A percentile compares a stretch with the other conserved stretches of the same genome.
phyloP scores from a whole-genome alignment of 176 grass and related monocot species.

The Musa acuminata region DNA sequence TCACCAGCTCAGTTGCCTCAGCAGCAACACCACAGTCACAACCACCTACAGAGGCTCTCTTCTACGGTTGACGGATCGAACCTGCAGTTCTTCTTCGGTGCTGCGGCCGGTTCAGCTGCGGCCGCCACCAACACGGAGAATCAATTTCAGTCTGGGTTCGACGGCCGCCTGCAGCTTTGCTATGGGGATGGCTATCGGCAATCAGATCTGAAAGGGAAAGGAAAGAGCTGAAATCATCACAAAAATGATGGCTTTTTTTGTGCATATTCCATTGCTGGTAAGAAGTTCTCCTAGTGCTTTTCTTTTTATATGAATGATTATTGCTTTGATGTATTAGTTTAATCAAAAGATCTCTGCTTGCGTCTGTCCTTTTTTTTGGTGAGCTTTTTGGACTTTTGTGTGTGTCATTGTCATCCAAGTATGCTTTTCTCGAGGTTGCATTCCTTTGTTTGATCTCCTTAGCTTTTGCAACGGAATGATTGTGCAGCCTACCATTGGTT shows the following conservation, averaged over 20 bases:
- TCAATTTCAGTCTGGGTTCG: conserved; percentile 27
- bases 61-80: conserved; percentile 44
- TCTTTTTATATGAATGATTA: no score
- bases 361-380: background rate
- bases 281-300: background rate
- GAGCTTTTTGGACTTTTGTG: background rate
- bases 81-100: conserved; percentile 46
- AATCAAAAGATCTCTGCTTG: background rate
- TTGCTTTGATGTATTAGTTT: background rate
- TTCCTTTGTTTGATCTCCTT: background rate
- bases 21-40: conserved; percentile 35
- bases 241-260: background rate
- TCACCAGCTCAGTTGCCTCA: conserved; percentile 36
- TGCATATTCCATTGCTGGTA: background rate
- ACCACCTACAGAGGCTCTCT: conserved; percentile 46
- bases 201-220: conserved; percentile 61
- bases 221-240: conserved; percentile 39
- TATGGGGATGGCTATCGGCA: conserved; percentile 37
- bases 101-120: conserved; percentile 14
- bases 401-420: background rate
- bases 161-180: conserved; percentile 54
- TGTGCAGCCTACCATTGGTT: no score
- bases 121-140: conserved; percentile 17
- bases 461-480: no score
- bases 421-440: no score